Evolutionary conservation across 306 rosid genomes (phyloP).

Genomic region (Senna siamea): DNA sequence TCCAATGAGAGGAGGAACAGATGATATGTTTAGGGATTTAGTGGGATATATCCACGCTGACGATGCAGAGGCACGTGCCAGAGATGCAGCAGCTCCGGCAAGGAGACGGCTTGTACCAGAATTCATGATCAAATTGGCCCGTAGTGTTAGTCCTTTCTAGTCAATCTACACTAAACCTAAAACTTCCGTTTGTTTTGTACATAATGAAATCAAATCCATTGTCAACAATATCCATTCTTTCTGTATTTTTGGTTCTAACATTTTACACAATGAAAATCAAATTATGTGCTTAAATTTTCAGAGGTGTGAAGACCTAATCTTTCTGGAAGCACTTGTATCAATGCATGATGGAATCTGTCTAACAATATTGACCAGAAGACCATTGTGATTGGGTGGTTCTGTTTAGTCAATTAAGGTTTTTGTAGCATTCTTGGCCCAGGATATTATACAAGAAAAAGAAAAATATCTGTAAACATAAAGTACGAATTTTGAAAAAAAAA

Average conservation of each 20-base stretch:
- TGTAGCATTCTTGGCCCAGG: no score
- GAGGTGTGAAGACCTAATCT: no score
- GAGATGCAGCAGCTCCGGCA: conserved; percentile 71
- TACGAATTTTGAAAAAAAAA: no score
- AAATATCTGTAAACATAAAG: no score
- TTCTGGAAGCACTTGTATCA: no score
- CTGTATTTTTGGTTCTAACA: conserved; percentile 6
- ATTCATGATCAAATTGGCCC: conserved; percentile 83
- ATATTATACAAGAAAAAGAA: no score
- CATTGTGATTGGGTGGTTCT: no score
- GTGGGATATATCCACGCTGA: conserved; percentile 66
- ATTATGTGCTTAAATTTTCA: conserved; percentile 2
- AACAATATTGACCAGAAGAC: no score
- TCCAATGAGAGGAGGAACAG: conserved; percentile 97
- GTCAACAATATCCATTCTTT: neutral
- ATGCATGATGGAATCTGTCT: no score
- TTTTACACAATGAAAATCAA: conserved; percentile 21
- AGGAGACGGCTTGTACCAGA: conserved; percentile 93
- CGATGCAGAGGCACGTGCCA: conserved; percentile 71
- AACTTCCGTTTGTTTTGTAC: neutral
- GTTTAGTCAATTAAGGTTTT: no score
- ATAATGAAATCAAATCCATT: neutral
- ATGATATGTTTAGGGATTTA: conserved; percentile 79
- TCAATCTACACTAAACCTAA: neutral
- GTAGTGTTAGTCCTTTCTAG: conserved; percentile 81